These are phyloP conservation scores for Rhodamnia argentea DNA, from an alignment of 345 rosid species.

Conservation along the genomic window DNA sequence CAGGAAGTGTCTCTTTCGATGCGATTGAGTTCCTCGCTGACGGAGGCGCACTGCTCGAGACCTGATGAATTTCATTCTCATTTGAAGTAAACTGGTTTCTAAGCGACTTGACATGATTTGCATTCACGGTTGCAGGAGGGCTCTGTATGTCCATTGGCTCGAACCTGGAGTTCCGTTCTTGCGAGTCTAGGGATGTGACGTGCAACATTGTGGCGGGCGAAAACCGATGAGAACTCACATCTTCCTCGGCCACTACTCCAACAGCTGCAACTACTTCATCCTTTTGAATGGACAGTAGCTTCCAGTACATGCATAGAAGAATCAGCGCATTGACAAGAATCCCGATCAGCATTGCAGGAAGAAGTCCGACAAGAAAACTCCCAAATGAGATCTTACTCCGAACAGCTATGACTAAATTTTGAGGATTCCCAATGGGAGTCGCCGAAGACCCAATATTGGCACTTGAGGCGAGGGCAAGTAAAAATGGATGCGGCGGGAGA, in stretches of 20 bases:
- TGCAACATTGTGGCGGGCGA: constrained; percentile 66
- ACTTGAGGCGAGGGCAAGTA: constrained; percentile 79
- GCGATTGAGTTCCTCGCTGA: constrained; percentile 28
- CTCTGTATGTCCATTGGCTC: constrained; percentile 14
- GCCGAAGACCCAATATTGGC: constrained; percentile 84
- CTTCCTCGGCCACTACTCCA: constrained; percentile 38
- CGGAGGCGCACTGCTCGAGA: background rate
- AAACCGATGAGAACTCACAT: constrained; percentile 49
- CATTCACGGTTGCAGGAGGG: constrained; percentile 4
- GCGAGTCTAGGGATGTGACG: constrained; percentile 21
- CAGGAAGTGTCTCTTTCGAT: constrained; percentile 23
- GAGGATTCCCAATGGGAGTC: constrained; percentile 90
- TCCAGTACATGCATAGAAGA: constrained; percentile 69
- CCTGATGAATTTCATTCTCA: constrained; percentile 32
- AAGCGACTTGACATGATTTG: constrained; percentile 16
- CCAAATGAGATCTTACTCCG: constrained; percentile 59
- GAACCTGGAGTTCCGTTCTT: constrained; percentile 23
- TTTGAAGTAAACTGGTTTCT: constrained; percentile 27
- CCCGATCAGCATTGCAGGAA: constrained; percentile 74
- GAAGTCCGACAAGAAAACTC: constrained; percentile 45
- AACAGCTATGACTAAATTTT: constrained; percentile 77
- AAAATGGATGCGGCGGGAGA: constrained; percentile 68
- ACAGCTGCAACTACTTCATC: constrained; percentile 34
- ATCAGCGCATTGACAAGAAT: constrained; percentile 40
- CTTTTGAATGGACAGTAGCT: constrained; percentile 40